Percentiles rank a stretch among this genome's conserved stretches.
Evolutionary conservation across 345 rosid genomes (phyloP).

Genomic region (Brassica rapa): DNA sequence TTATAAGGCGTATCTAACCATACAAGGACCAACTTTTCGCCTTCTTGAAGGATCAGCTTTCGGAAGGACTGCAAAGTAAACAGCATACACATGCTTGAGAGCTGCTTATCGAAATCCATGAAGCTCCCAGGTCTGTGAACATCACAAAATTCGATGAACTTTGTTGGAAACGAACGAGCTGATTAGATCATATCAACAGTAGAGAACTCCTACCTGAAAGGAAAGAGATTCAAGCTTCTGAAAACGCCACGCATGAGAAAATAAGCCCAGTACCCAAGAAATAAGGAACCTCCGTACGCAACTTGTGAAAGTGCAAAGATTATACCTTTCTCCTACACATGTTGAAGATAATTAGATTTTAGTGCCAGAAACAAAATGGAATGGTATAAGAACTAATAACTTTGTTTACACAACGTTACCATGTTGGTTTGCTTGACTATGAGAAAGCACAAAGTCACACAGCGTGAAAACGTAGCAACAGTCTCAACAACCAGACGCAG

Average conservation of each 20-base stretch:
- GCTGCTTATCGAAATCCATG: constrained; percentile 68
- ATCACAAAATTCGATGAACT: constrained; percentile 23
- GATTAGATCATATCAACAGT: constrained; percentile 8
- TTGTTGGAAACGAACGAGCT: constrained; percentile 2
- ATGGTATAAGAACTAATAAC: neutral
- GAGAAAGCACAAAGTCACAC: constrained; percentile 71
- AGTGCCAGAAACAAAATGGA: neutral
- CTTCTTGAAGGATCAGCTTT: constrained; percentile 93
- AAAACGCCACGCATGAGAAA: constrained; percentile 57
- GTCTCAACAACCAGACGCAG: constrained; percentile 81
- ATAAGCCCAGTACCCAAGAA: constrained; percentile 91
- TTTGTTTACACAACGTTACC: constrained; percentile 53
- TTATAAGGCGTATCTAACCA: constrained; percentile 96
- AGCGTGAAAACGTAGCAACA: constrained; percentile 75
- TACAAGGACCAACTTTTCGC: constrained; percentile 92
- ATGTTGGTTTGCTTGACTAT: constrained; percentile 56
- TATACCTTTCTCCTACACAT: constrained; percentile 65
- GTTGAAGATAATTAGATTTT: neutral
- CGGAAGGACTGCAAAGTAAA: constrained; percentile 85
- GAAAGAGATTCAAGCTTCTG: constrained; percentile 59
- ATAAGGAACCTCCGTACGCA: constrained; percentile 76
- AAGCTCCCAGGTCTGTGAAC: constrained; percentile 57
- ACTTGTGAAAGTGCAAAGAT: constrained; percentile 74
- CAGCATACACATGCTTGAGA: constrained; percentile 74
- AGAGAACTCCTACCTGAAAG: constrained; percentile 73